phyloP scores from a whole-genome alignment of 352 stramenopile species.

The Blastocystis sp. region DNA sequence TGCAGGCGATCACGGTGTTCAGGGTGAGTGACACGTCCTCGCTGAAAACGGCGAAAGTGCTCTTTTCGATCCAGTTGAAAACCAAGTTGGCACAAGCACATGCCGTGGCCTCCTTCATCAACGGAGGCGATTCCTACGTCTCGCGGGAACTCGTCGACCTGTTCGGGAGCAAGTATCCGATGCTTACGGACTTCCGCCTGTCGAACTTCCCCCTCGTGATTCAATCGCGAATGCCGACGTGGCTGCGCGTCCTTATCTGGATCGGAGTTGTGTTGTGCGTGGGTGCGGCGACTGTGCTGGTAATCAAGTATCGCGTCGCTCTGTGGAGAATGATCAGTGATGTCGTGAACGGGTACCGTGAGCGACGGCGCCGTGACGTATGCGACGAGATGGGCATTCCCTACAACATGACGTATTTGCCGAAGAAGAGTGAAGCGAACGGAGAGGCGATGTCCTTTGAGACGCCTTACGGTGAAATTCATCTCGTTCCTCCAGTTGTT shows the following conservation, averaged over 20 bases:
- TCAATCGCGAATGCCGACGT: background rate
- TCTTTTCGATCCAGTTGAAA: background rate
- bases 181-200: background rate
- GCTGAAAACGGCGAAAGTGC: background rate
- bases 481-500: slow-evolving; percentile 2
- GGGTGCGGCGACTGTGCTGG: background rate
- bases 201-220: background rate
- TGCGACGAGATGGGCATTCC: slow-evolving; percentile 15
- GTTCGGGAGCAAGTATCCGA: background rate
- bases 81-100: background rate
- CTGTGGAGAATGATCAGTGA: too few species aligned
- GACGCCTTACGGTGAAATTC: slow-evolving; percentile 57
- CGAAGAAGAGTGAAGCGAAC: background rate
- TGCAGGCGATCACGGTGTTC: background rate
- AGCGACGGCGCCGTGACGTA: background rate
- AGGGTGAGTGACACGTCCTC: background rate
- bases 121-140: background rate
- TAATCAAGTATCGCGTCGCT: background rate
- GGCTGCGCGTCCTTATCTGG: background rate
- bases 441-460: background rate
- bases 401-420: slow-evolving; percentile 4
- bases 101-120: background rate
- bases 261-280: background rate
- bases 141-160: background rate
- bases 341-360: background rate